A percentile compares a stretch with the other conserved stretches of the same genome.
Evolutionary conservation across 345 rosid species (phyloP).

Genomic region (Melaleuca alternifolia): DNA sequence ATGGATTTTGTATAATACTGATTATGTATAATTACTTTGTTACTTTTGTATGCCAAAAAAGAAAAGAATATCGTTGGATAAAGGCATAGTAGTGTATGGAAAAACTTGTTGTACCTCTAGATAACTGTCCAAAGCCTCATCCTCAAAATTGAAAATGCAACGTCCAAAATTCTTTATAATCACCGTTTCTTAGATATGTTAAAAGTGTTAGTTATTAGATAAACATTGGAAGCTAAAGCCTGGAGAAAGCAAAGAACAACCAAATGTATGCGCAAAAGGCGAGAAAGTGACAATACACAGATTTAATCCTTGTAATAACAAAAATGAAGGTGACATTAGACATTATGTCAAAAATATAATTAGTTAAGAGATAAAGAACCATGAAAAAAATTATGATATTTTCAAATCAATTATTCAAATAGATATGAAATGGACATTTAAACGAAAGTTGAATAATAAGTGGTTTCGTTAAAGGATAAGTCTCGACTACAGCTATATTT

Average conservation of each 20-base stretch:
- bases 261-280: too few relatives aligned
- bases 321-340: not conserved
- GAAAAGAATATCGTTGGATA: not conserved
- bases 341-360: not conserved
- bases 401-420: not conserved
- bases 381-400: not conserved
- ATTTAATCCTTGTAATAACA: too few relatives aligned
- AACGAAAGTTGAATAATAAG: not conserved
- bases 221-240: too few relatives aligned
- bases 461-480: not conserved
- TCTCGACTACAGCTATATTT: not conserved
- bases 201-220: too few relatives aligned
- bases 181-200: too few relatives aligned
- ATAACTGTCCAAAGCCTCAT: not conserved
- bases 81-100: not conserved
- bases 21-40: too few relatives aligned
- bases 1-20: not conserved
- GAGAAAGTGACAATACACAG: too few relatives aligned
- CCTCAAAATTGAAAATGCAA: too few relatives aligned
- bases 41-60: too few relatives aligned
- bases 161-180: too few relatives aligned
- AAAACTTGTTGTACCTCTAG: not conserved
- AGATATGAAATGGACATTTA: not conserved
- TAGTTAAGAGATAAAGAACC: not conserved
- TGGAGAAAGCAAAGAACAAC: too few relatives aligned